A percentile compares a stretch with the other conserved stretches of the same genome.
These are phyloP conservation scores for Bipolaris sorokiniana DNA, from an alignment of 2,329 filamentous ascomycete genomes.

Conservation along the genomic window DNA sequence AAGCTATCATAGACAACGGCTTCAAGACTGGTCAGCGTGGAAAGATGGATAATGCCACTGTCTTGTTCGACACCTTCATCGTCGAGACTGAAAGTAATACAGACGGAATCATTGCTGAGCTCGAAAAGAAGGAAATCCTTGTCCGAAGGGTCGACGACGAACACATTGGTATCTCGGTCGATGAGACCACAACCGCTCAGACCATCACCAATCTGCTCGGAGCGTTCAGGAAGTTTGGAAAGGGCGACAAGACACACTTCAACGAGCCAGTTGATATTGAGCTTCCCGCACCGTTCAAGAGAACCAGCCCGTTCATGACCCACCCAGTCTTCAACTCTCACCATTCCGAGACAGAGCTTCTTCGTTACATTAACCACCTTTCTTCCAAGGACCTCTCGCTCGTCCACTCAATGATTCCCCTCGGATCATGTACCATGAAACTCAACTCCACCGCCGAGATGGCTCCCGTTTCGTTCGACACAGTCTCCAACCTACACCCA, in stretches of 20 bases:
- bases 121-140: conserved; percentile 60
- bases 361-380: conserved; percentile 91
- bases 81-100: conserved; percentile 61
- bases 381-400: conserved; percentile 94
- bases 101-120: conserved; percentile 59
- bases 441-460: conserved; percentile 94
- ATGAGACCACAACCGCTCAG: conserved; percentile 70
- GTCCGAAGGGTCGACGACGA: conserved; percentile 67
- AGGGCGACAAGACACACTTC: conserved; percentile 24
- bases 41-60: conserved; percentile 61
- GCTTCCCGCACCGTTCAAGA: conserved; percentile 64
- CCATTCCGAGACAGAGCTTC: conserved; percentile 91
- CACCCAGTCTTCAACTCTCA: conserved; percentile 95
- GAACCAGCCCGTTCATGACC: conserved; percentile 77
- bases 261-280: conserved; percentile 25
- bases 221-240: conserved; percentile 58
- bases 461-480: conserved; percentile 79
- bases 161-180: conserved; percentile 75
- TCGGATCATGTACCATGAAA: conserved; percentile 99
- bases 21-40: conserved; percentile 67
- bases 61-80: conserved; percentile 81
- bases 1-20: conserved; percentile 67
- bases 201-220: conserved; percentile 65
- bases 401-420: conserved; percentile 95
- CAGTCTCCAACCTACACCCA: conserved; percentile 81